Conservation (phyloP, 73 alveolate species). For the Paraurostyla sp. region DNA sequence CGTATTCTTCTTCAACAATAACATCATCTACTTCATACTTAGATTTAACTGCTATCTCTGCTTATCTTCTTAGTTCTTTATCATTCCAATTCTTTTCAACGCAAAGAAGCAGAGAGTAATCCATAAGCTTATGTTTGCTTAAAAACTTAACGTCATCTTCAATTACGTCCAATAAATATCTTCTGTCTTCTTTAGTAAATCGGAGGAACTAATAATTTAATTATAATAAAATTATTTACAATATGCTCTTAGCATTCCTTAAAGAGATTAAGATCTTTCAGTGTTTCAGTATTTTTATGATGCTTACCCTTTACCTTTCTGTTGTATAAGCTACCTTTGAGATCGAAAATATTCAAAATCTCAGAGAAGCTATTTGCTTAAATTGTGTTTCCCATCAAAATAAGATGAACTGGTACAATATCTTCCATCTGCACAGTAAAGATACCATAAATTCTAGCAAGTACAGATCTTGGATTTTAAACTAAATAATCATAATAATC, state of each 20-base stretch:
- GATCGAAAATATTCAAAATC: constrained; percentile 89
- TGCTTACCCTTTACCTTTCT: constrained; percentile 76
- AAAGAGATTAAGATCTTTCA: constrained; percentile 25
- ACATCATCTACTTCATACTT: not conserved
- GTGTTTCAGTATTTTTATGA: not conserved
- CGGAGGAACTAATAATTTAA: constrained; percentile 44
- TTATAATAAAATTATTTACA: constrained; percentile 30
- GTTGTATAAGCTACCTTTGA: constrained; percentile 93
- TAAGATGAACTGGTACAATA: constrained; percentile 86
- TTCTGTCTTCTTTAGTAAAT: constrained; percentile 57
- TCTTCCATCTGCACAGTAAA: constrained; percentile 90
- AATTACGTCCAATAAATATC: constrained; percentile 29
- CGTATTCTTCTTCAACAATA: constrained; percentile 12
- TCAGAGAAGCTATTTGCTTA: constrained; percentile 72
- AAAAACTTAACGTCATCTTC: constrained; percentile 64
- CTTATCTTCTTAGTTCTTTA: not conserved
- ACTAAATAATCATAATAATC: constrained; percentile 80
- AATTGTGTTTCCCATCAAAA: constrained; percentile 94
- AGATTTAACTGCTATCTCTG: not conserved
- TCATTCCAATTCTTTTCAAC: constrained; percentile 64
- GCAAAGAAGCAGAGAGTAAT: constrained; percentile 69
- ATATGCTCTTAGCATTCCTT: constrained; percentile 28
- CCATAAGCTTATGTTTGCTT: constrained; percentile 52
- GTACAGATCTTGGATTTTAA: constrained; percentile 78
- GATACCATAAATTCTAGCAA: constrained; percentile 95